These are phyloP conservation scores for Coprinellus micaceus DNA, from an alignment of 768 basidiomycete species.

Conservation along the genomic window DNA sequence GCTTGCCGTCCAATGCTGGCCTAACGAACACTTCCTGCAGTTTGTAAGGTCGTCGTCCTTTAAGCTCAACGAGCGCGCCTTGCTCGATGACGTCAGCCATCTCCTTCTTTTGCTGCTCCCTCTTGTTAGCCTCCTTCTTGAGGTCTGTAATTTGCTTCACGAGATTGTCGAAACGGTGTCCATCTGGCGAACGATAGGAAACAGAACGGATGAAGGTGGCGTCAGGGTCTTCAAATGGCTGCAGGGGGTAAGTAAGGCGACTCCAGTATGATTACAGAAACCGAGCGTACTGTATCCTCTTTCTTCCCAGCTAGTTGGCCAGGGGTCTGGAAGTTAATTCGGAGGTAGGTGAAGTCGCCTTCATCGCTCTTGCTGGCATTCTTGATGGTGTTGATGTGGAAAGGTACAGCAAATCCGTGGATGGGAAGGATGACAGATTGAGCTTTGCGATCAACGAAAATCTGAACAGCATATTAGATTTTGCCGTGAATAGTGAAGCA, in stretches of 20 bases:
- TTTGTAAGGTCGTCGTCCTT: constrained; percentile 80
- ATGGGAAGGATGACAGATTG: constrained; percentile 90
- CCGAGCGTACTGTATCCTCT: constrained; percentile 91
- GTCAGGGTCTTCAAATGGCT: constrained; percentile 97
- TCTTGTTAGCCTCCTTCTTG: constrained; percentile 95
- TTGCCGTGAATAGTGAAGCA: not conserved
- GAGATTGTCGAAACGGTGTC: constrained; percentile 83
- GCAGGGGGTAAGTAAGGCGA: no score
- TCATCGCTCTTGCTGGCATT: constrained; percentile 97
- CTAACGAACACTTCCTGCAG: constrained; percentile 91
- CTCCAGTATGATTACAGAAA: no score
- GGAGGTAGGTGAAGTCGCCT: constrained; percentile 88
- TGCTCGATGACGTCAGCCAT: constrained; percentile 98
- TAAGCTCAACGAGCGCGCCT: constrained; percentile 83
- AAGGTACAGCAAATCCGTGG: constrained; percentile 93
- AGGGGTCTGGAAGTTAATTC: constrained; percentile 98
- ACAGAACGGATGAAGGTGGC: constrained; percentile 95
- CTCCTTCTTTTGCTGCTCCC: constrained; percentile 96
- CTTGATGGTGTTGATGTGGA: constrained; percentile 98
- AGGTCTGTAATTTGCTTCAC: constrained; percentile 91
- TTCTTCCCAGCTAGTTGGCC: constrained; percentile 97
- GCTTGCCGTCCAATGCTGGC: constrained; percentile 92
- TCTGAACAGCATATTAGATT: constrained; percentile 41
- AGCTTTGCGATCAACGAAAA: constrained; percentile 86
- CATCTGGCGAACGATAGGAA: constrained; percentile 88